Evolutionary conservation across 306 rosid species (phyloP), one percentile per base, ranked within the genome.

Genomic region (Malus sieversii): DNA sequence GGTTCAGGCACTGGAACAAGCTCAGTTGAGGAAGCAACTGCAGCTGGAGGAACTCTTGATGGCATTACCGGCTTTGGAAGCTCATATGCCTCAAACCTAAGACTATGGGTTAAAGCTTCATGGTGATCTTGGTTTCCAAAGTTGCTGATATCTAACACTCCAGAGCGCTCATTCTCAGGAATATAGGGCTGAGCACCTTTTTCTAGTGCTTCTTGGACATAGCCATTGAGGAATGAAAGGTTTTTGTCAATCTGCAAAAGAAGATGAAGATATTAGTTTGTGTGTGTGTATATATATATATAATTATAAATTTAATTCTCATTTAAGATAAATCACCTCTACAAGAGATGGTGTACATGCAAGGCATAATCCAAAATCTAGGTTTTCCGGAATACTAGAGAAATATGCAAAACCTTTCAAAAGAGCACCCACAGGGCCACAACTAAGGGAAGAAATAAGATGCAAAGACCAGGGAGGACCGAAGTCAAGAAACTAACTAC

Each of bases 51-150:
- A 67, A 38, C 79, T 65, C 78, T 87, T 23, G 87, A 52, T 62
- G 88, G 88, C 59, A 86, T 68, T 25, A 88, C 90, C 77, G 90
- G 86, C 81, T 85, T 88, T 53, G 97, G 84, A 82, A 83, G 87
- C 79, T 92, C 97, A 72, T 92, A 92, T 45, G 97, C 96, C 84
- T 90, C 97, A 73, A 92, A 92, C 81, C 85, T 82, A 58, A 92
- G 96, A 62, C 91, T 75, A 80, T 88, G 97, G 76, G 78, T 73
- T 69, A 83, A 70, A 52, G 79, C 72, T 88, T 88, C 97, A 75
- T 68, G 91, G 67, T 88, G 93, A 29, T 87, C 91, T 58, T 83
- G 91, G 78, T 72, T 82, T 77, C 92, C 76, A 51, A 88, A 79
- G 79, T 69, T 80, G 82, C 80, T 86, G 73, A 85, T 75, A 73